These are phyloP conservation scores for Mentha longifolia DNA, from an alignment of 257 asterid species.

Conservation along the genomic window DNA sequence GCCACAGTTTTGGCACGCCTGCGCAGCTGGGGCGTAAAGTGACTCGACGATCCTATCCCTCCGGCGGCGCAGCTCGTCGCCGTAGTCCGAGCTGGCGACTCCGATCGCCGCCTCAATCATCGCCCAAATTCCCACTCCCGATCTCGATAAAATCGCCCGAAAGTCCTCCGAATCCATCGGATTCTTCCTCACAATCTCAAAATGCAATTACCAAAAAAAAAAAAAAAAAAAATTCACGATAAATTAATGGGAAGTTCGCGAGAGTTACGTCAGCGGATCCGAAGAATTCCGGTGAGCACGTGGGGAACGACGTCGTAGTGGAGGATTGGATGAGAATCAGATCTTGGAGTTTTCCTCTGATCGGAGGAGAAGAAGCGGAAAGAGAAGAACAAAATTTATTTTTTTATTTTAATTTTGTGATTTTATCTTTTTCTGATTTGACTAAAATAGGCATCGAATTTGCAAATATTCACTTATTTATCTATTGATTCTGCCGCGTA, in stretches of 20 bases:
- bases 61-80: slow-evolving; percentile 71
- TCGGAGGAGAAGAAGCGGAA: slow-evolving; percentile 27
- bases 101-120: slow-evolving; percentile 80
- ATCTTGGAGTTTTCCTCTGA: slow-evolving; percentile 45
- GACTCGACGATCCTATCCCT: slow-evolving; percentile 75
- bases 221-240: slow-evolving; percentile 20
- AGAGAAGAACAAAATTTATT: slow-evolving; percentile 14
- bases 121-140: slow-evolving; percentile 77
- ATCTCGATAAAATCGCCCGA: slow-evolving; percentile 64
- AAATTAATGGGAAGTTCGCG: neutral
- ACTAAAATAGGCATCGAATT: slow-evolving; percentile 34
- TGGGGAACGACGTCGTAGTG: slow-evolving; percentile 38
- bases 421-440: neutral
- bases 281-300: slow-evolving; percentile 28
- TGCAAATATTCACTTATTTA: slow-evolving; percentile 1
- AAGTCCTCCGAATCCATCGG: slow-evolving; percentile 79
- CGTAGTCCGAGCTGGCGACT: slow-evolving; percentile 71
- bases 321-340: slow-evolving; percentile 36
- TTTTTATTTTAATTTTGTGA: neutral
- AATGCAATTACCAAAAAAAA: neutral
- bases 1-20: slow-evolving; percentile 61
- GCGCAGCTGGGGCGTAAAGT: slow-evolving; percentile 56
- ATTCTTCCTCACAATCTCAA: neutral
- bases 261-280: slow-evolving; percentile 42
- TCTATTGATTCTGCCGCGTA: neutral